Evolutionary conservation across 306 rosid genomes (phyloP).

Genomic region (Dryas octopetala): DNA sequence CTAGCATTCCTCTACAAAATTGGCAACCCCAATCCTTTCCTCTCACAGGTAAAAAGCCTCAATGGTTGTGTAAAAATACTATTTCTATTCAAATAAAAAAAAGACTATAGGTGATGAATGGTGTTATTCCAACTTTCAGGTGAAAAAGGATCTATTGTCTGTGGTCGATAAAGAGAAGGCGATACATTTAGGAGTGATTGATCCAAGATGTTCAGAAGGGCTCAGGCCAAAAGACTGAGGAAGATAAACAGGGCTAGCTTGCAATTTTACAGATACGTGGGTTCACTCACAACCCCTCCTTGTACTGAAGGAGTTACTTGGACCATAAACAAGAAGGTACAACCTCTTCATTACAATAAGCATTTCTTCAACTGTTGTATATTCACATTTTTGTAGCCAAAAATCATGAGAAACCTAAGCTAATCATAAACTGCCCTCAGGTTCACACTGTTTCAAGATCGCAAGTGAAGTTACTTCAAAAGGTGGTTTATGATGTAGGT

Average conservation of each 20-base stretch:
- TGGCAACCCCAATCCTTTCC: conserved; percentile 35
- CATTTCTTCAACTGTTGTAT: background rate
- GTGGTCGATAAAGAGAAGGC: conserved; percentile 11
- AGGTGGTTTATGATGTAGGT: conserved; percentile 34
- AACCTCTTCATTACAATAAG: background rate
- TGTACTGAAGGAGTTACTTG: conserved; percentile 46
- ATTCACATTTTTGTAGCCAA: background rate
- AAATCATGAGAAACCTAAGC: background rate
- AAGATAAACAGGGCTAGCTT: conserved; percentile 10
- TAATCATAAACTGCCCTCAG: conserved; percentile 7
- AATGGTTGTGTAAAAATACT: background rate
- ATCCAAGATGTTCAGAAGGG: too few species aligned
- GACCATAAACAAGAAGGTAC: conserved; percentile 37
- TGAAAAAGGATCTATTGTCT: conserved; percentile 17
- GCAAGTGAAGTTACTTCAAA: conserved; percentile 33
- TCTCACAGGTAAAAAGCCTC: conserved; percentile 28
- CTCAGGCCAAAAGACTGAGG: conserved; percentile 14
- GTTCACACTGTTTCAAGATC: conserved; percentile 21
- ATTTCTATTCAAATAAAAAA: too few species aligned
- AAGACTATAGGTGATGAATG: background rate
- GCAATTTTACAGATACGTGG: conserved; percentile 31
- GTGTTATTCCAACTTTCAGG: conserved; percentile 14
- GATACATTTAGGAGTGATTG: conserved; percentile 15
- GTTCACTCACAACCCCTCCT: conserved; percentile 49
- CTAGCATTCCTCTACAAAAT: conserved; percentile 25